Evolutionary conservation across 164 flowering plant species (phyloP), one percentile per base, ranked within the genome.

Genomic region (Cinnamomum micranthum): DNA sequence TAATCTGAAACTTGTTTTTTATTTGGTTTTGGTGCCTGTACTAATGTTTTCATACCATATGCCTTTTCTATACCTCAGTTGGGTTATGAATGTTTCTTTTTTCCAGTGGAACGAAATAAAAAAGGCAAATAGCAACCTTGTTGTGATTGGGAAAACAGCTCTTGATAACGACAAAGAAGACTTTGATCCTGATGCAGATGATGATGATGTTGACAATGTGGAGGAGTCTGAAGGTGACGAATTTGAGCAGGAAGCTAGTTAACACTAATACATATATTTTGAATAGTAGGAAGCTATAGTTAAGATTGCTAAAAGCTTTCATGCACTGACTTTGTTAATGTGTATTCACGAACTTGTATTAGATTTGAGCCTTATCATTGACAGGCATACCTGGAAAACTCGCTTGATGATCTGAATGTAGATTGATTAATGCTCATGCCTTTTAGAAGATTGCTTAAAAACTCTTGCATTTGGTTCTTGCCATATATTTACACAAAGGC

Each of bases 181-280:
- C 23, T 76, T 86, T 67, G 99, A 93, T 71, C 85, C 91, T 76
- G 98, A 92, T 25, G 92, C 88, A 20, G 97, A 96, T 33, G 99
- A 96, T 58, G 98, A 95, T 76, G 98, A 91, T 76, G 91, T 85
- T 17, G 98, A 92, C 81, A 88, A 95, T 79, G 97, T 86, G 35
- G 99, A 95, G 65, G 99, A 95, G 80, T 90, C 98, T 5, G 98
- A 96, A 51, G 99, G 93, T 25, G 97, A 92, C 69, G 99, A 96
- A 23, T 92, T 96, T 78, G 98, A 96, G 84, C 97, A 96, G 79
- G 98, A 96, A 86, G 88, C 97, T 55, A 84, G 88, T 72, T 93
- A 80, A 89, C 66, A 41, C 47, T 41, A 41, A 41, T 41, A 41
- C 47, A 41, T 41, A 9, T 41, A 41, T 41, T 41, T 7, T 41